A percentile compares a stretch with the other conserved stretches of the same genome.
Conservation (phyloP, 1,139 yeast genomes). For the Lodderomyces orthopsilosis region DNA sequence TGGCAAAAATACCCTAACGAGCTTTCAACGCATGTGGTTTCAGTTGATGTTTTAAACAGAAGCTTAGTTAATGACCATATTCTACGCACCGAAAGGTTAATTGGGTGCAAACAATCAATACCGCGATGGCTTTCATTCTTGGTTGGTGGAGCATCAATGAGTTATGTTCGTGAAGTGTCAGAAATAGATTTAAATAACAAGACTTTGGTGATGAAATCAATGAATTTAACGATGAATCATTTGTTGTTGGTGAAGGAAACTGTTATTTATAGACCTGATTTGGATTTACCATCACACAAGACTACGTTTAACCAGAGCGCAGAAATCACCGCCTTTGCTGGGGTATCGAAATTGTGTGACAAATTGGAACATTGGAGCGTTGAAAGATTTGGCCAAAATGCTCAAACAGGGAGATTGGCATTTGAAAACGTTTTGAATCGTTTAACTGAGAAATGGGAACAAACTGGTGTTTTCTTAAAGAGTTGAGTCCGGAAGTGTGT, state of each 20-base stretch:
- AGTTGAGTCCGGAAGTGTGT: neutral
- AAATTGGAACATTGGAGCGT: conserved; percentile 91
- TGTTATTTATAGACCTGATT: conserved; percentile 74
- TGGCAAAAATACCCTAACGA: conserved; percentile 97
- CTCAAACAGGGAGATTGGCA: conserved; percentile 74
- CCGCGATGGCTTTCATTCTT: conserved; percentile 77
- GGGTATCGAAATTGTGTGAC: conserved; percentile 66
- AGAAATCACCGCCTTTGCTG: conserved; percentile 81
- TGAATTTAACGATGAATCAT: conserved; percentile 79
- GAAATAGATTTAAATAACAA: conserved; percentile 69
- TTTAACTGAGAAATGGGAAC: conserved; percentile 52
- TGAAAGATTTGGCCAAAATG: conserved; percentile 85
- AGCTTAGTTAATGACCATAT: conserved; percentile 56
- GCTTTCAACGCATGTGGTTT: conserved; percentile 87
- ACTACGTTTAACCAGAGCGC: conserved; percentile 82
- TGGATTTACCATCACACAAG: conserved; percentile 39
- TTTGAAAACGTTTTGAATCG: conserved; percentile 73
- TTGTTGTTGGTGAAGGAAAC: conserved; percentile 81
- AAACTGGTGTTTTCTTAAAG: conserved; percentile 33
- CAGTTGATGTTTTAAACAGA: conserved; percentile 82
- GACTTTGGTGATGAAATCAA: conserved; percentile 77
- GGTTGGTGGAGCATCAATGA: conserved; percentile 71
- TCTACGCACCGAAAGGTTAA: conserved; percentile 78
- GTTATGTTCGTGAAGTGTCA: conserved; percentile 86
- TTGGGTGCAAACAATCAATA: conserved; percentile 84